Evolutionary conservation across 768 basidiomycete genomes (phyloP).

Genomic region (Macrocybe gigantea): DNA sequence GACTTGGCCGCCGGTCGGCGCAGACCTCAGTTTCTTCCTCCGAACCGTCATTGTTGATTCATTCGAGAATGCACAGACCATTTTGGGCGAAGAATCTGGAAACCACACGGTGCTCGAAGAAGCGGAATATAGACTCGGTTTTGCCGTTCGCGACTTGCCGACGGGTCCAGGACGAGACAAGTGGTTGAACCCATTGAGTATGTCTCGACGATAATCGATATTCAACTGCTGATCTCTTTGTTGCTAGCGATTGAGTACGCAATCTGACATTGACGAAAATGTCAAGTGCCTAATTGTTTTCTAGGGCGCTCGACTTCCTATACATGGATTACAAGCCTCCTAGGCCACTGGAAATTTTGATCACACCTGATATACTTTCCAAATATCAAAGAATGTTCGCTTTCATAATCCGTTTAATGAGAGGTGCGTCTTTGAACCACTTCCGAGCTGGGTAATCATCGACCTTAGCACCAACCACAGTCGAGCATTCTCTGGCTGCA

Average conservation of each 20-base stretch:
- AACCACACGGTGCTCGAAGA: slow-evolving; percentile 39
- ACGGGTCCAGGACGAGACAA: slow-evolving; percentile 58
- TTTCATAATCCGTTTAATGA: slow-evolving; percentile 69
- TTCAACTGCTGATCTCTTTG: slow-evolving; percentile 1
- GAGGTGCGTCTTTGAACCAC: slow-evolving; percentile 44
- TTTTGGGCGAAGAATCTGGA: slow-evolving; percentile 15
- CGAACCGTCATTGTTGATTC: slow-evolving; percentile 84
- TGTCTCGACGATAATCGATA: slow-evolving; percentile 21
- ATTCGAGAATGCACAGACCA: slow-evolving; percentile 36
- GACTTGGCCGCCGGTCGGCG: slow-evolving; percentile 83
- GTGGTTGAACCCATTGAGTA: slow-evolving; percentile 81
- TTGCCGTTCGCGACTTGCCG: slow-evolving; percentile 74
- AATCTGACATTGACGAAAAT: not conserved
- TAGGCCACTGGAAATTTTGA: slow-evolving; percentile 64
- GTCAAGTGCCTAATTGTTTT: slow-evolving; percentile 7
- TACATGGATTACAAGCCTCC: slow-evolving; percentile 91
- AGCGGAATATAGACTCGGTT: slow-evolving; percentile 73
- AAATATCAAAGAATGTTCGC: slow-evolving; percentile 86
- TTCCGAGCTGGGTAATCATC: not conserved
- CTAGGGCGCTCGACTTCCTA: slow-evolving; percentile 81
- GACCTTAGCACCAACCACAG: slow-evolving; percentile 25
- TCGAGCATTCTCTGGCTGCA: slow-evolving; percentile 60
- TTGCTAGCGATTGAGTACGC: slow-evolving; percentile 44
- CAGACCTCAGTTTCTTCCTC: slow-evolving; percentile 78
- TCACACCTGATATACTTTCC: slow-evolving; percentile 64